phyloP scores from a whole-genome alignment of 495 filamentous ascomycete species.

The Darksidea phi region DNA sequence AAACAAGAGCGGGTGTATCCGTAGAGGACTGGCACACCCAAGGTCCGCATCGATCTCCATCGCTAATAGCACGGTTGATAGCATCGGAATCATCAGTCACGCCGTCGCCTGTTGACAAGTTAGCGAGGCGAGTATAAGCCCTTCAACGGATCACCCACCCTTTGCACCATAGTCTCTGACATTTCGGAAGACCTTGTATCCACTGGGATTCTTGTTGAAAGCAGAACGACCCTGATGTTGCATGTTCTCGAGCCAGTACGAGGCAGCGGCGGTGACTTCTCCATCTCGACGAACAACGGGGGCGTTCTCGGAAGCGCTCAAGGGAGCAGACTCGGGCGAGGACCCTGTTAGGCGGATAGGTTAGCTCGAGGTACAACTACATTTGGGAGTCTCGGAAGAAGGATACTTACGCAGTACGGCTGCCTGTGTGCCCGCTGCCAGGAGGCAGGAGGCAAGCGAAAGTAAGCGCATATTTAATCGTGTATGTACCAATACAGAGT shows the following conservation, averaged over 20 bases:
- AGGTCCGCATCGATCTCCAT: conserved; percentile 70
- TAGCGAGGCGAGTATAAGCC: neutral
- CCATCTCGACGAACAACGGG: neutral
- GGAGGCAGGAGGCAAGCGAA: conserved; percentile 19
- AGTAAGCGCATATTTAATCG: conserved; percentile 5
- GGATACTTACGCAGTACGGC: neutral
- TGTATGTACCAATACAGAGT: neutral
- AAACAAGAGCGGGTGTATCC: conserved; percentile 50
- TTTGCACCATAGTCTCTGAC: conserved; percentile 61
- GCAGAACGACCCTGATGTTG: conserved; percentile 34
- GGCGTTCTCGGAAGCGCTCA: neutral
- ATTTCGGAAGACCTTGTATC: conserved; percentile 80
- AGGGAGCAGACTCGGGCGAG: neutral
- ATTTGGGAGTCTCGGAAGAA: neutral
- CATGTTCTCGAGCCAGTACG: conserved; percentile 34
- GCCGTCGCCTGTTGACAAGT: conserved; percentile 60
- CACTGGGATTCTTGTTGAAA: conserved; percentile 36
- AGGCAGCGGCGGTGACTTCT: conserved; percentile 3
- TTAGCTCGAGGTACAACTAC: neutral
- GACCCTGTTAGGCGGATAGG: neutral
- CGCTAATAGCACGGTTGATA: conserved; percentile 81
- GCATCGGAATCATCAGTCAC: conserved; percentile 79
- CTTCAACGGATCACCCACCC: conserved; percentile 25
- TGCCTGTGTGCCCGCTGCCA: conserved; percentile 14
- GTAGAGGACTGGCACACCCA: conserved; percentile 78